A percentile compares a stretch with the other conserved stretches of the same genome.
Evolutionary conservation across 306 rosid species (phyloP).

Genomic region (Cicer pinnatifidum): DNA sequence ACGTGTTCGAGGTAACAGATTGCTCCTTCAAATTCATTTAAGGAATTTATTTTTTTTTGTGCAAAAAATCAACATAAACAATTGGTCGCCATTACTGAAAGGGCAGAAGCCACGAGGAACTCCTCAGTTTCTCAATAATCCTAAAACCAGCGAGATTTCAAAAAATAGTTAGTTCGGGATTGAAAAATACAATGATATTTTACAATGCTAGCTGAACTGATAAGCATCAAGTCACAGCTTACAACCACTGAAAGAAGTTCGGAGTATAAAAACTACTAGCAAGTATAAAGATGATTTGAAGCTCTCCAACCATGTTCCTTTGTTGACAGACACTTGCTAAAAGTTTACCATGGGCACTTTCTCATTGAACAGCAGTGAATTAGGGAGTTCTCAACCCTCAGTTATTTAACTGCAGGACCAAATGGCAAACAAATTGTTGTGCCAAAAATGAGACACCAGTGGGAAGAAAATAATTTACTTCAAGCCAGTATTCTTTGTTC

Average conservation of each 20-base stretch:
- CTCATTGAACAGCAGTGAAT: constrained; percentile 12
- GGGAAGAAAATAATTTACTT: background rate
- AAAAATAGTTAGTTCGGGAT: background rate
- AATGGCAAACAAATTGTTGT: constrained; percentile 16
- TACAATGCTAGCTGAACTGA: background rate
- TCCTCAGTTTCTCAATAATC: background rate
- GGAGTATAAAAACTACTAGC: background rate
- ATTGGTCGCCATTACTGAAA: background rate
- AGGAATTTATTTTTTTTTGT: background rate
- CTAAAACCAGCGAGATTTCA: background rate
- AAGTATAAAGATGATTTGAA: constrained; percentile 23
- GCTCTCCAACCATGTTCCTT: background rate
- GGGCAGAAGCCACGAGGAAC: background rate
- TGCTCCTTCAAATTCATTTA: background rate
- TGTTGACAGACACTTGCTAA: background rate
- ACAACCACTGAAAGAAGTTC: constrained; percentile 1
- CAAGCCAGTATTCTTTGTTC: background rate
- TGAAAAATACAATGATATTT: constrained; percentile 6
- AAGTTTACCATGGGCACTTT: constrained; percentile 7
- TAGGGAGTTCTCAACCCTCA: background rate
- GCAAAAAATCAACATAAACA: background rate
- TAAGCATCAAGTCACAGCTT: constrained; percentile 3
- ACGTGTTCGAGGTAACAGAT: background rate
- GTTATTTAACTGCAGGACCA: background rate
- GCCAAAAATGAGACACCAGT: constrained; percentile 3